Base-by-base conservation (phyloP, 192 early-diverging fungal species). In the Coemansia sp. region DNA sequence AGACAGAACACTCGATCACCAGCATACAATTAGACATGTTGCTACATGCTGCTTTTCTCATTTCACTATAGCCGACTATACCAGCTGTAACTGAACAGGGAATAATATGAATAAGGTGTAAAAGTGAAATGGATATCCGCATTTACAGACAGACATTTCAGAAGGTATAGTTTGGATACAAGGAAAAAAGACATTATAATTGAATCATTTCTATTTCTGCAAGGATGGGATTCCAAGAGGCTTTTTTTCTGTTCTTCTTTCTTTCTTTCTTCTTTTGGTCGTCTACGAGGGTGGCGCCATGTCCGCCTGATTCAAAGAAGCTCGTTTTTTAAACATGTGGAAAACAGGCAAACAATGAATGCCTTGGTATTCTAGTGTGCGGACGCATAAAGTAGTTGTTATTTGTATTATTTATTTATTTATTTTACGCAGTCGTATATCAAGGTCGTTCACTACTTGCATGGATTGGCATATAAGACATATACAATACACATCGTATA, bases 1-100 rank as follows among this genome's bases (percentile, higher is more conserved):
- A 57, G 15, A 40, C 37, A 37, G 58, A 60, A 41, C 13, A 12
- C 15, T 60, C 58, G 58, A 60, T 60, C 58, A 60, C 41, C 18
- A 37, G 58, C 58, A 60, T 60, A 60, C 37, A 60, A 36, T 60
- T 41, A 18, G 3, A 60, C 7, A 37, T 26, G 21, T 45, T 45
- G 43, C 43, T 45, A 45, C 43, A 45, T 9, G 13, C 3, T 12
- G 1, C 43, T 12, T 12, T 45, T 2, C 32, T 32, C 32, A 32
- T 32, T 32, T 32, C 32, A 32, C 32, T 32, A 32, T 32, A 32
- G 32, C 32, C 32, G 32, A 32, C 32, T 32, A 32, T 32, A 32
- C 32, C 32, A 32, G 32, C 32, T 32, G 32, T 32, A 32, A 32
- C 32, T 32, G 4, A 32, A 32, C 32, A 32, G 4, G 32, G 3